phyloP scores from a whole-genome alignment of 306 rosid genomes.

The Ammopiptanthus mongolicus region DNA sequence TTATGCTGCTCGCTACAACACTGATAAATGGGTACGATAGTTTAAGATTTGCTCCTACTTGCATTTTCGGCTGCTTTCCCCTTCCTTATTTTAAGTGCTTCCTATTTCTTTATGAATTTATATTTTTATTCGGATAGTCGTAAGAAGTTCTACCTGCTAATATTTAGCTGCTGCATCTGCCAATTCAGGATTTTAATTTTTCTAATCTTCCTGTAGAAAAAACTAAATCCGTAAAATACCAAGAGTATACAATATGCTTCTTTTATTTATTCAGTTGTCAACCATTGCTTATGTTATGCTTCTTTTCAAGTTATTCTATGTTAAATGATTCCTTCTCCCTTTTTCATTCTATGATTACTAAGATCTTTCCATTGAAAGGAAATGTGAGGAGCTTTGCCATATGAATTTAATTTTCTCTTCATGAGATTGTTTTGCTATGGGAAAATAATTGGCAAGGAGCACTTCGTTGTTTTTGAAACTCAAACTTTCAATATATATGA shows the following conservation, averaged over 20 bases:
- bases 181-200: background rate
- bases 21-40: conserved; percentile 76
- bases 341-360: background rate
- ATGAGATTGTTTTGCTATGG: background rate
- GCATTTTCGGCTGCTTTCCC: background rate
- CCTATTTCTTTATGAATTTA: background rate
- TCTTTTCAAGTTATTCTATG: background rate
- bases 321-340: background rate
- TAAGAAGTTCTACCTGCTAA: background rate
- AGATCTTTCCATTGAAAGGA: background rate
- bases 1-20: conserved; percentile 90
- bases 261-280: background rate
- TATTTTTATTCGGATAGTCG: background rate
- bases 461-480: background rate
- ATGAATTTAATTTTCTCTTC: background rate
- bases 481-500: background rate
- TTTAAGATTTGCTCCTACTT: background rate
- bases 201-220: background rate
- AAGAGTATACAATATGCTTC: background rate
- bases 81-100: background rate
- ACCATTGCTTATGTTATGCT: background rate
- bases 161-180: background rate
- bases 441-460: background rate
- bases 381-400: background rate
- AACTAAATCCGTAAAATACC: background rate